Base-by-base conservation (phyloP, 176 grass and related monocot genomes). In the Oryza meridionalis region DNA sequence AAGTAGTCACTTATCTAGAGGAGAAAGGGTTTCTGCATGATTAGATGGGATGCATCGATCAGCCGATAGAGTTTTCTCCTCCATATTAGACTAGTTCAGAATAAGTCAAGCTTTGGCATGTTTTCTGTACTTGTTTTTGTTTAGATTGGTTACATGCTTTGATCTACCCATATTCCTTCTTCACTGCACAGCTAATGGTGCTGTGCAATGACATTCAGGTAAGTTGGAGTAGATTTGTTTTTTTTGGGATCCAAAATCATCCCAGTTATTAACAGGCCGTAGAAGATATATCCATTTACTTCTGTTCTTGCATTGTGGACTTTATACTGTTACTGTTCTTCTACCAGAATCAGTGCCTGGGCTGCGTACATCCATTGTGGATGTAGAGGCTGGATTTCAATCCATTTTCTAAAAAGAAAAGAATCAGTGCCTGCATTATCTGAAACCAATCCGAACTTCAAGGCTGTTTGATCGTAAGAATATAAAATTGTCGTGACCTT, bases 1-100 rank as follows among this genome's bases (percentile, higher is more conserved):
- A 92, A 37, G 93, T 99, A 16, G 88, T 96, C 72, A 72, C 87
- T 90, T 99, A 94, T 84, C 90, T 99, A 35, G 96, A 94, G 74
- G 93, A 92, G 24, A 99, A 90, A 81, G 96, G 96, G 50, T 94
- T 96, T 79, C 85, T 99, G 45, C 81, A 92, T 13, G 87, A 92
- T 65, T 94, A 79, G 83, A 31, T 13, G 8, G 17, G n/a, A 43
- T 65, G 45, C 26, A 22, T 63, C 25, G 59, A 19, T 37, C 74
- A 13, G 27, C 9, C 24, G 29, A 16, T 15, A 77, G 63, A 69
- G 51, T 63, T 75, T 42, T 79, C 5, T 9, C 7, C 51, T 21
- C 53, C 53, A n/a, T 21, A 10, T 24, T 22, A 74, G 80, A 83
- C 38, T 69, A 79, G 75, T 15, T 17, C 69, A 69, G 49, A 79